A percentile compares a stretch with the other conserved stretches of the same genome.
Evolutionary conservation across 495 filamentous ascomycete genomes (phyloP).

Genomic region (Talaromyces liani): DNA sequence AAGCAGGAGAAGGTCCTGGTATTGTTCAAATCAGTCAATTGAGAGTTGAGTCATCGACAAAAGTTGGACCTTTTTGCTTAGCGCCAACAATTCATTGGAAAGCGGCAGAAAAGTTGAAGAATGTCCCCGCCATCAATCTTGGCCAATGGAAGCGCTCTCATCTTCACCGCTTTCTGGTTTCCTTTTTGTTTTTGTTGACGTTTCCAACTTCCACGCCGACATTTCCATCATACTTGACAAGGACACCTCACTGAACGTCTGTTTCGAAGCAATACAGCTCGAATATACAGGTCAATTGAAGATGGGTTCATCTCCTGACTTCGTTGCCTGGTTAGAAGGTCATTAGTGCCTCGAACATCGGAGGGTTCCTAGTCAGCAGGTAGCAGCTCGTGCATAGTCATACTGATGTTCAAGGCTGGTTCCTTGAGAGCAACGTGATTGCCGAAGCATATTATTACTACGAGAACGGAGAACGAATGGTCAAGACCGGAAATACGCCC

Average conservation of each 20-base stretch:
- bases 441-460: not conserved
- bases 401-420: not conserved
- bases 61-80: constrained; percentile 9
- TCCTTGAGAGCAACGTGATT: not conserved
- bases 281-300: no score
- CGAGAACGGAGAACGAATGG: not conserved
- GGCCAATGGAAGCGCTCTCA: not conserved
- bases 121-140: not conserved
- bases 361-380: not conserved
- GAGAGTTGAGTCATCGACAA: not conserved
- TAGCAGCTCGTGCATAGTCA: not conserved
- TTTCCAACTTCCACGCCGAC: not conserved
- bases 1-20: not conserved
- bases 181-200: not conserved
- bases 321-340: not conserved
- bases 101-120: not conserved
- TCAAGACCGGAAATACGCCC: not conserved
- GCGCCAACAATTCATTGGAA: constrained; percentile 9
- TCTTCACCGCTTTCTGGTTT: not conserved
- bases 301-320: not conserved
- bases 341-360: not conserved
- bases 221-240: not conserved
- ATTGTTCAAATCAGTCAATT: not conserved
- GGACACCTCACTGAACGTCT: not conserved
- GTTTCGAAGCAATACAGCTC: not conserved